Conservation (phyloP, 768 basidiomycete genomes). For the Mycena vitilis region DNA sequence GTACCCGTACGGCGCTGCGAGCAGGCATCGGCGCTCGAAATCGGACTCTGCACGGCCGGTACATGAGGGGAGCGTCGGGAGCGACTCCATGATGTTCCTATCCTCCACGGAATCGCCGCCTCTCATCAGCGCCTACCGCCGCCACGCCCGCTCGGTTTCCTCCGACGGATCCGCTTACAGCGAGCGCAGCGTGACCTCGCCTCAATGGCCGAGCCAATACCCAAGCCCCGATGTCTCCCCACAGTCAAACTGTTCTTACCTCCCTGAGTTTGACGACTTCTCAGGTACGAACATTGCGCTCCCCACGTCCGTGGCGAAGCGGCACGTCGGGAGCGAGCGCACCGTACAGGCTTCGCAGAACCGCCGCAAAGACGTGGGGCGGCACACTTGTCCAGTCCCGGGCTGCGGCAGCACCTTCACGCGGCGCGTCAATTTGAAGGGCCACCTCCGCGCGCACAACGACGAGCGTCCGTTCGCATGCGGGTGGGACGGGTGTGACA, state of each 20-base stretch:
- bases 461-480: conserved; percentile 95
- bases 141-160: neutral
- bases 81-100: neutral
- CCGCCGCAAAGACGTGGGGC: conserved; percentile 87
- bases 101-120: neutral
- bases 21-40: neutral
- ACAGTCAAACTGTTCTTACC: conserved; percentile 60
- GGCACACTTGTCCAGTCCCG: conserved; percentile 77
- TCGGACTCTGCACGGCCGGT: neutral
- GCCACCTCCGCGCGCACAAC: conserved; percentile 95
- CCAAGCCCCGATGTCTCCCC: conserved; percentile 78
- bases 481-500: conserved; percentile 92
- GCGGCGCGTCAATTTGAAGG: conserved; percentile 93
- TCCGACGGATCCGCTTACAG: neutral
- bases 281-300: conserved; percentile 5
- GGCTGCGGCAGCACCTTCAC: conserved; percentile 83
- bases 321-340: conserved; percentile 89
- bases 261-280: conserved; percentile 43
- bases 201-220: conserved; percentile 59
- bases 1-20: neutral
- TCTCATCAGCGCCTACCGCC: neutral
- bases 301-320: conserved; percentile 55
- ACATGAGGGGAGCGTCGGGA: neutral
- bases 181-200: neutral
- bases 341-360: conserved; percentile 88